Percentiles rank a stretch among this genome's conserved stretches.
These are phyloP conservation scores for Wolfiporia cocos DNA, from an alignment of 1,284 basidiomycete species.

Conservation along the genomic window DNA sequence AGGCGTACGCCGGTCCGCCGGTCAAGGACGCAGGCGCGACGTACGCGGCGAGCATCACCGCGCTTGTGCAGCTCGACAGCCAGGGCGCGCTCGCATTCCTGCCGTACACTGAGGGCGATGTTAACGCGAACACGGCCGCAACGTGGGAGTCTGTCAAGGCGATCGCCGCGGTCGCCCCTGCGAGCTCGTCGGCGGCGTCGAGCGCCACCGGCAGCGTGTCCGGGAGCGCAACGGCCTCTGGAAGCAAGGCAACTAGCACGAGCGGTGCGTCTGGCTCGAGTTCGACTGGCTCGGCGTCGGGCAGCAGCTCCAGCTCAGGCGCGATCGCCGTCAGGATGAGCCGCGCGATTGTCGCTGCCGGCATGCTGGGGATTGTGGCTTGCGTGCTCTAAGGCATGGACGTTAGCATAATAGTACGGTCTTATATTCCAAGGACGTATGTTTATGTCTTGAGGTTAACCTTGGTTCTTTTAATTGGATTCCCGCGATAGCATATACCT, in stretches of 20 bases:
- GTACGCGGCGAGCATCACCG: constrained; percentile 67
- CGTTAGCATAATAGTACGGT: no score
- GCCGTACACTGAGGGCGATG: constrained; percentile 47
- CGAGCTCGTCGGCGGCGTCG: constrained; percentile 12
- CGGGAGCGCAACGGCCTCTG: not conserved
- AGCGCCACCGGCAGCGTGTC: constrained; percentile 7
- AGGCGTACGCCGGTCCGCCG: constrained; percentile 61
- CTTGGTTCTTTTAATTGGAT: no score
- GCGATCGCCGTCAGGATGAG: not conserved
- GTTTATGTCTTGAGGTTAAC: no score
- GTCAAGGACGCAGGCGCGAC: constrained; percentile 60
- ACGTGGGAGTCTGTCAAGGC: constrained; percentile 41
- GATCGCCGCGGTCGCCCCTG: constrained; percentile 22
- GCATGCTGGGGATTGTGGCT: constrained; percentile 5
- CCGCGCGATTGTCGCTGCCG: constrained; percentile 1
- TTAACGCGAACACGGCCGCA: constrained; percentile 37
- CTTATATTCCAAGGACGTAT: no score
- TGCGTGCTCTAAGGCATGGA: constrained; percentile 4
- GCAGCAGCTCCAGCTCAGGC: not conserved
- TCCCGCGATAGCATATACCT: no score
- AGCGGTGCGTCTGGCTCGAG: not conserved
- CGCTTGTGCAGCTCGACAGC: constrained; percentile 74
- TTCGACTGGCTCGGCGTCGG: not conserved
- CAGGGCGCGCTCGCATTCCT: constrained; percentile 66
- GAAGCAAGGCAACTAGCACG: not conserved